Percentiles rank a stretch among this genome's conserved stretches.
These are phyloP conservation scores for Pulveroboletus sp. DNA, from an alignment of 768 basidiomycete species.

Conservation along the genomic window DNA sequence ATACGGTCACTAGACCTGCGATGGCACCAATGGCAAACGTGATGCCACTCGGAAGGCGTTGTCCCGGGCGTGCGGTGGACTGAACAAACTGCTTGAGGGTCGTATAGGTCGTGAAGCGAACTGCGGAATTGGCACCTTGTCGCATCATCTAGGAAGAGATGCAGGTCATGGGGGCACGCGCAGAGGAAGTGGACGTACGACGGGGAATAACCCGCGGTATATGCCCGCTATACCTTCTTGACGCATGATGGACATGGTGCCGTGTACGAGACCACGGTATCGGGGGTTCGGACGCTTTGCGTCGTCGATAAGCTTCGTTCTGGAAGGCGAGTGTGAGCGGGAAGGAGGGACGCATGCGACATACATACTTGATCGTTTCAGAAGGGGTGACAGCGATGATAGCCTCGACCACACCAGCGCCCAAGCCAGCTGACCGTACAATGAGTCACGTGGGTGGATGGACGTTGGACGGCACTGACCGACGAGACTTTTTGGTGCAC, in stretches of 20 bases:
- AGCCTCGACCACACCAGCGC: constrained; percentile 90
- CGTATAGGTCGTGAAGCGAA: constrained; percentile 92
- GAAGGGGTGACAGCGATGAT: constrained; percentile 94
- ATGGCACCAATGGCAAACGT: constrained; percentile 94
- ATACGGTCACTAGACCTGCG: constrained; percentile 93
- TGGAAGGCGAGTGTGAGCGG: constrained; percentile 28
- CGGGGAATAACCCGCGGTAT: constrained; percentile 90
- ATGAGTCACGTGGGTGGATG: constrained; percentile 8
- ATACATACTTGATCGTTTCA: constrained; percentile 92
- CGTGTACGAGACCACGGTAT: constrained; percentile 85
- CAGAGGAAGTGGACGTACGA: constrained; percentile 50
- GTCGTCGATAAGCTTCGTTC: constrained; percentile 97
- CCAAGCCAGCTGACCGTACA: constrained; percentile 54
- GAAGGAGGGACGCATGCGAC: not conserved
- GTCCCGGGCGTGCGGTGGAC: constrained; percentile 76
- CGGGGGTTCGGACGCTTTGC: constrained; percentile 79
- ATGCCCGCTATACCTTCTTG: constrained; percentile 83
- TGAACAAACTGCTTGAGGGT: constrained; percentile 93
- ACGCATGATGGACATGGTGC: constrained; percentile 70
- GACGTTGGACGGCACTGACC: constrained; percentile 39
- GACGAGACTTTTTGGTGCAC: constrained; percentile 76
- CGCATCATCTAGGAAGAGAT: constrained; percentile 72
- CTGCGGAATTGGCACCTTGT: constrained; percentile 96
- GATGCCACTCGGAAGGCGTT: constrained; percentile 77
- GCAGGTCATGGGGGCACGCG: no score